Conservation (phyloP, 2,329 filamentous ascomycete genomes). For the Parastagonospora nodorum region DNA sequence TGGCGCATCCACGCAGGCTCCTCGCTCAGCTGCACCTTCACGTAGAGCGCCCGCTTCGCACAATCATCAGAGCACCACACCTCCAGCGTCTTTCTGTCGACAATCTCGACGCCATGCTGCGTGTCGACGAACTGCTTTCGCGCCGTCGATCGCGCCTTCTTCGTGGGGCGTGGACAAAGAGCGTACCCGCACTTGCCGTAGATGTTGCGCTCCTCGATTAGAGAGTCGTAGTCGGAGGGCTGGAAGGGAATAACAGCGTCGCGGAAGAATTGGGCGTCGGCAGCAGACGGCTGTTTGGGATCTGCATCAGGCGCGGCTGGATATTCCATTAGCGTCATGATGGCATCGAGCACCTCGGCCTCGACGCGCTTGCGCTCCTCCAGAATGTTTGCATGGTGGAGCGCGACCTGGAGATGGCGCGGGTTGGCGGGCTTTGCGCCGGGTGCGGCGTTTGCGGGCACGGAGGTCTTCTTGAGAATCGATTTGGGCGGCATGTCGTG, state of each 20-base stretch:
- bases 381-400: constrained; percentile 81
- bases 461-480: constrained; percentile 50
- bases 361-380: constrained; percentile 83
- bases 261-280: constrained; percentile 70
- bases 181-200: constrained; percentile 82
- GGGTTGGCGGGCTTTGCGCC: constrained; percentile 39
- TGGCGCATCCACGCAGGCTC: constrained; percentile 83
- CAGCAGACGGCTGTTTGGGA: constrained; percentile 56
- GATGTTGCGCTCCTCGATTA: constrained; percentile 88
- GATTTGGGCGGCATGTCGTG: constrained; percentile 49
- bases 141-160: constrained; percentile 55
- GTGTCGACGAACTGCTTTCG: constrained; percentile 70
- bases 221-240: constrained; percentile 84
- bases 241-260: constrained; percentile 74
- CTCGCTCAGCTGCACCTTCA: constrained; percentile 86
- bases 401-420: constrained; percentile 66
- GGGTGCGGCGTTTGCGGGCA: constrained; percentile 24
- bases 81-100: constrained; percentile 73
- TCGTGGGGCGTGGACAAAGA: constrained; percentile 72
- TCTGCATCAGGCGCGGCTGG: constrained; percentile 59
- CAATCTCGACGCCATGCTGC: constrained; percentile 63
- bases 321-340: constrained; percentile 72
- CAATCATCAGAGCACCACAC: constrained; percentile 87
- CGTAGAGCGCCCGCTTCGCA: constrained; percentile 77
- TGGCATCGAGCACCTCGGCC: constrained; percentile 70